Evolutionary conservation across 345 rosid species (phyloP).

Genomic region (Geranium rotundifolium): DNA sequence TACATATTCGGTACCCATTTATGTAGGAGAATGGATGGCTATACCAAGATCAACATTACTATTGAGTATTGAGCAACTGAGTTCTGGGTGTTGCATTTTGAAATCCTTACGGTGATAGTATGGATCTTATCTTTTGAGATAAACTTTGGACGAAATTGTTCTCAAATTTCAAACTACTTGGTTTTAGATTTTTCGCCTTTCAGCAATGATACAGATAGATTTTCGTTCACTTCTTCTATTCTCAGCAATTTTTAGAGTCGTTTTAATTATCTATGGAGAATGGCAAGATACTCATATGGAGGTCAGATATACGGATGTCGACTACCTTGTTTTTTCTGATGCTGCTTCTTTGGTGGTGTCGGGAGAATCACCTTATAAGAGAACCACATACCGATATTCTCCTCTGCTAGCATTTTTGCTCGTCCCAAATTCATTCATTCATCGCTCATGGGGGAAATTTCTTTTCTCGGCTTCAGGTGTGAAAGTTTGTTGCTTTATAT

Average conservation of each 20-base stretch:
- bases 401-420: slow-evolving; percentile 76
- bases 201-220: slow-evolving; percentile 18
- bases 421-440: slow-evolving; percentile 51
- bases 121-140: too few species aligned
- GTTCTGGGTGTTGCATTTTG: too few species aligned
- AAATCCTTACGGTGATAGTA: too few species aligned
- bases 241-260: slow-evolving; percentile 49
- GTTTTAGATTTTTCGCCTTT: background rate
- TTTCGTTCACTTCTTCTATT: slow-evolving; percentile 25
- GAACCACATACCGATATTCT: slow-evolving; percentile 79
- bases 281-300: slow-evolving; percentile 95
- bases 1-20: too few species aligned
- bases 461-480: slow-evolving; percentile 77
- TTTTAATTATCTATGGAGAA: slow-evolving; percentile 68
- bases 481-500: background rate
- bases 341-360: slow-evolving; percentile 78
- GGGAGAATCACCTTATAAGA: slow-evolving; percentile 60
- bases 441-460: slow-evolving; percentile 75
- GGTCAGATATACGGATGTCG: slow-evolving; percentile 80
- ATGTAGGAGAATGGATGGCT: too few species aligned
- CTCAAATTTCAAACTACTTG: too few species aligned
- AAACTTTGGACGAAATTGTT: too few species aligned
- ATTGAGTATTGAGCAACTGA: too few species aligned
- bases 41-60: too few species aligned
- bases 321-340: slow-evolving; percentile 84